Percentiles rank a stretch among this genome's conserved stretches.
Evolutionary conservation across 768 basidiomycete species (phyloP).

Genomic region (Lactifluus piperatus): DNA sequence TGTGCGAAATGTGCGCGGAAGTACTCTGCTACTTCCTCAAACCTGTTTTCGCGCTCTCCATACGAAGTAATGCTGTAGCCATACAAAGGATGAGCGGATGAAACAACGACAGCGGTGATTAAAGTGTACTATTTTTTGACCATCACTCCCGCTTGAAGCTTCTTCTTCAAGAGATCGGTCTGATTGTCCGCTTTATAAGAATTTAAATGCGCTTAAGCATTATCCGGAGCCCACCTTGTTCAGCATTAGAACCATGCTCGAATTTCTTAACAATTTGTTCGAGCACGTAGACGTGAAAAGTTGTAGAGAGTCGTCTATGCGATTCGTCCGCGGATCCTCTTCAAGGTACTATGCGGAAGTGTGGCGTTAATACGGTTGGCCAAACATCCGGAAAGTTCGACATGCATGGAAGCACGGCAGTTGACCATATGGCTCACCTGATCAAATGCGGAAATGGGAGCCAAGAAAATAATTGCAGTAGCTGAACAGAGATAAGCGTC

Average conservation of each 20-base stretch:
- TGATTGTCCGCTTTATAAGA: conserved; percentile 40
- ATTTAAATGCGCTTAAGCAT: conserved; percentile 24
- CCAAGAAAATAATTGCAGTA: conserved; percentile 79
- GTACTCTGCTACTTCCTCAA: conserved; percentile 62
- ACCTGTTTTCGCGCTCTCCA: conserved; percentile 62
- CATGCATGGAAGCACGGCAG: background rate
- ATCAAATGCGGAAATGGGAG: conserved; percentile 82
- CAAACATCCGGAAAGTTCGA: background rate
- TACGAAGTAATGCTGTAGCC: conserved; percentile 62
- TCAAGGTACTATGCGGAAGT: conserved; percentile 55
- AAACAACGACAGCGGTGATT: background rate
- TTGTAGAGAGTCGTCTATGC: conserved; percentile 85
- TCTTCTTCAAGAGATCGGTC: conserved; percentile 66
- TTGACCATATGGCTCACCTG: conserved; percentile 41
- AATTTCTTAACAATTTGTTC: conserved; percentile 65
- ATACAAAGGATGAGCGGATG: background rate
- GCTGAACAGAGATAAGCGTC: conserved; percentile 33
- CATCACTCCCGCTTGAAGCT: conserved; percentile 57
- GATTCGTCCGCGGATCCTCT: conserved; percentile 77
- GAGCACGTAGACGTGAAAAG: conserved; percentile 81
- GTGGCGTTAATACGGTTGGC: conserved; percentile 34
- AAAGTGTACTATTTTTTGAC: conserved; percentile 73
- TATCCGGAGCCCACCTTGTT: conserved; percentile 58
- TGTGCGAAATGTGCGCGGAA: conserved; percentile 82
- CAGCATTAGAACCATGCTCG: conserved; percentile 42